Evolutionary conservation across 2,329 filamentous ascomycete species (phyloP).

Genomic region (Fusarium albosuccineum): DNA sequence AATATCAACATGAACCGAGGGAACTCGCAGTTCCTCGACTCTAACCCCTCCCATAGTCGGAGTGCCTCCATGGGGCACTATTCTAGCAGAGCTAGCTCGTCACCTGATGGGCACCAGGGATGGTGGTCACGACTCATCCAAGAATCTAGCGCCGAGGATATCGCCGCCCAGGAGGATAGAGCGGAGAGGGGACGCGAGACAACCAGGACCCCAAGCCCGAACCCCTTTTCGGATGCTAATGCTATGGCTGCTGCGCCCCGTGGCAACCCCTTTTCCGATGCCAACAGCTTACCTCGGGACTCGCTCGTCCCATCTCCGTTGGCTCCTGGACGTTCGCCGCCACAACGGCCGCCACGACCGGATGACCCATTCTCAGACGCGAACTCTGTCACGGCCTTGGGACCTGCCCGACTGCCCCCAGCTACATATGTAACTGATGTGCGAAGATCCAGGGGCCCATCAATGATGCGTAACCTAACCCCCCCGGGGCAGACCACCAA

Average conservation of each 20-base stretch:
- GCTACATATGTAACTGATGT: conserved; percentile 62
- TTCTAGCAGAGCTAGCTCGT: conserved; percentile 16
- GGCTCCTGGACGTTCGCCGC: conserved; percentile 36
- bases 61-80: conserved; percentile 49
- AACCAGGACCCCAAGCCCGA: conserved; percentile 34
- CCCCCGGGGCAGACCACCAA: conserved; percentile 47
- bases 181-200: conserved; percentile 31
- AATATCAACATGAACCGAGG: conserved; percentile 65
- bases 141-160: conserved; percentile 55
- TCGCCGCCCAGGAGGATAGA: conserved; percentile 44
- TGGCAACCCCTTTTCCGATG: conserved; percentile 55
- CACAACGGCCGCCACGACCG: conserved; percentile 28
- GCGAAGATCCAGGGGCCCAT: conserved; percentile 63
- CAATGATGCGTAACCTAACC: conserved; percentile 50
- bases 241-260: conserved; percentile 54
- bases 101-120: conserved; percentile 46
- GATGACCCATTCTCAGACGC: conserved; percentile 62
- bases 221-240: conserved; percentile 59
- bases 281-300: conserved; percentile 55
- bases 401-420: conserved; percentile 48
- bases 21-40: conserved; percentile 64
- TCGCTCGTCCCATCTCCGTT: conserved; percentile 57
- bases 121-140: conserved; percentile 61
- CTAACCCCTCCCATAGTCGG: conserved; percentile 53
- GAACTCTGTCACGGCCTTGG: conserved; percentile 56